These are phyloP conservation scores for Dothistroma pini DNA, from an alignment of 2,329 filamentous ascomycete genomes.

Conservation along the genomic window DNA sequence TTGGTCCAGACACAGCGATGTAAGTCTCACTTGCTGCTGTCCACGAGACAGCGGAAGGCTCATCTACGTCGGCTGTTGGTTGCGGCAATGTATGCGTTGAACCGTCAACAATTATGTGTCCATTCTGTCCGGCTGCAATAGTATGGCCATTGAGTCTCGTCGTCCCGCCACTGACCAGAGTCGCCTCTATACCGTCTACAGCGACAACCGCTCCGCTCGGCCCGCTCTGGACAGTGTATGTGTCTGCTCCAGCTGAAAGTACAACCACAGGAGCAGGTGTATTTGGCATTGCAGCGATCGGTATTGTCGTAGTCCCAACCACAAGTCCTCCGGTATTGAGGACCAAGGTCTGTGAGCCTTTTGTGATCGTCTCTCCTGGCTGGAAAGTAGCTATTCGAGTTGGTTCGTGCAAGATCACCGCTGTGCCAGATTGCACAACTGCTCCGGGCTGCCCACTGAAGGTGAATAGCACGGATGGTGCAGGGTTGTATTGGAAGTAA, in stretches of 20 bases:
- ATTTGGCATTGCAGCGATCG: not conserved
- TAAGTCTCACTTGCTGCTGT: not conserved
- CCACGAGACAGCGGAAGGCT: not conserved
- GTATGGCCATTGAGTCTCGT: not conserved
- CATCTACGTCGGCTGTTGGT: not conserved
- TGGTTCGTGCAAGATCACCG: not conserved
- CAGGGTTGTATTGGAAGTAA: not conserved
- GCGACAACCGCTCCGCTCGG: not conserved
- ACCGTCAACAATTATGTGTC: not conserved
- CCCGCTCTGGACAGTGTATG: not conserved
- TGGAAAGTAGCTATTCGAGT: not conserved
- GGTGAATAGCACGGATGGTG: not conserved
- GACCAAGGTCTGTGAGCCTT: not conserved
- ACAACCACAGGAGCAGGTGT: not conserved
- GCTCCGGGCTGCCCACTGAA: not conserved
- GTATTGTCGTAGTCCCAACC: not conserved
- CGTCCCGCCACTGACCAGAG: not conserved
- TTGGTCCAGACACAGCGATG: not conserved
- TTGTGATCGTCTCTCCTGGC: not conserved
- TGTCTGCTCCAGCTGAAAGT: not conserved
- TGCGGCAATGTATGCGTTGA: not conserved
- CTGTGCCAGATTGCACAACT: not conserved
- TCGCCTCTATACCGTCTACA: not conserved
- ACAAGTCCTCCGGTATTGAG: not conserved
- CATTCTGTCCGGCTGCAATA: not conserved